Conservation (phyloP, 805 yeast species). For the Metschnikowia peoriensis region DNA sequence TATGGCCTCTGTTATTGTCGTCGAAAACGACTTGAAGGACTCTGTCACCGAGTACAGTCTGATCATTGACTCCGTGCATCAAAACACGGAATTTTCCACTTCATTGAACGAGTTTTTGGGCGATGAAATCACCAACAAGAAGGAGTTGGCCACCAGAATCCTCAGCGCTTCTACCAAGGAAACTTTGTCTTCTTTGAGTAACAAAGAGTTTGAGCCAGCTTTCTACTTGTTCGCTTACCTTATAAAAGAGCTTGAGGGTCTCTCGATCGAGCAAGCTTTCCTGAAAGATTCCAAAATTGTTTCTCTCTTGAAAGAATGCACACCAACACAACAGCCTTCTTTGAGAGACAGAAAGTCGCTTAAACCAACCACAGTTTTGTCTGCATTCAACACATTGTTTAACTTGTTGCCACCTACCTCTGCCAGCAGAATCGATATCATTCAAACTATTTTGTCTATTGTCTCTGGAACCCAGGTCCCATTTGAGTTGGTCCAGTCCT, state of each 20-base stretch:
- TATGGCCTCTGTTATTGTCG: conserved; percentile 45
- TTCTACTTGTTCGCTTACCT: conserved; percentile 40
- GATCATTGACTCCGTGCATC: conserved; percentile 34
- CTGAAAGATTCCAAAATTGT: conserved; percentile 25
- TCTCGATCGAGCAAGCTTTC: conserved; percentile 24
- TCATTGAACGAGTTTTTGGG: conserved; percentile 24
- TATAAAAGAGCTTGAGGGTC: conserved; percentile 30
- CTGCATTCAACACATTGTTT: conserved; percentile 40
- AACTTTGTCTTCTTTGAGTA: conserved; percentile 34
- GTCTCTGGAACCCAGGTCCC: conserved; percentile 30
- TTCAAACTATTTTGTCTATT: conserved; percentile 32
- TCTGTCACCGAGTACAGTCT: conserved; percentile 40
- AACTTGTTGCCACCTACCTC: conserved; percentile 39
- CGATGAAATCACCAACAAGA: conserved; percentile 27
- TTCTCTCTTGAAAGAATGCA: conserved; percentile 28
- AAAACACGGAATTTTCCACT: conserved; percentile 28
- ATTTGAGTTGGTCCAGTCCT: conserved; percentile 32
- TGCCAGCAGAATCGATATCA: conserved; percentile 28
- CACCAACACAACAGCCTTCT: conserved; percentile 37
- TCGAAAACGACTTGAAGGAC: conserved; percentile 41
- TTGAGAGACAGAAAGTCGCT: conserved; percentile 45
- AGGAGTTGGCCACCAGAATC: conserved; percentile 28
- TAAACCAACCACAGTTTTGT: conserved; percentile 40
- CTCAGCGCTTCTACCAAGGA: conserved; percentile 28
- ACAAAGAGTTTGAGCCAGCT: conserved; percentile 46